phyloP scores from a whole-genome alignment of 108 stramenopile species.

The Skeletonema menzelii region DNA sequence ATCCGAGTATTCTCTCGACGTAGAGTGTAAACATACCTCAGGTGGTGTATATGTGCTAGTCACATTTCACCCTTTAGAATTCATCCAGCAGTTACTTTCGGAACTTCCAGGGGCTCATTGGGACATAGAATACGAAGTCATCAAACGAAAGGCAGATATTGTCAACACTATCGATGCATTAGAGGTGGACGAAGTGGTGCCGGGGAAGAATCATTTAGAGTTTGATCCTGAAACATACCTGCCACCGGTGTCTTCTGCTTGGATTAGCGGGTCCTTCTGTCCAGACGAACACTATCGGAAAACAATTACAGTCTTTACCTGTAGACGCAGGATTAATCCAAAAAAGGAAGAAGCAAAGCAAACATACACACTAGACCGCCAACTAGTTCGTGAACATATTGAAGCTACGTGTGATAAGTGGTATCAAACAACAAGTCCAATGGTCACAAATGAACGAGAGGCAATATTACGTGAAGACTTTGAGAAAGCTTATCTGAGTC shows the following conservation, averaged over 20 bases:
- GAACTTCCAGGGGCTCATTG: constrained; percentile 73
- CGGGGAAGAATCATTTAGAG: not conserved
- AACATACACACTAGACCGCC: constrained; percentile 36
- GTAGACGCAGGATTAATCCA: constrained; percentile 14
- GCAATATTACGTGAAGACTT: constrained; percentile 46
- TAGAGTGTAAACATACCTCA: not conserved
- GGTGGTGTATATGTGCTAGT: constrained; percentile 72
- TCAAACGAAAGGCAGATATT: constrained; percentile 65
- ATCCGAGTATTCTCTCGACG: not conserved
- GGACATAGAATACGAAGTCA: constrained; percentile 54
- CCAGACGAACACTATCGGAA: constrained; percentile 53
- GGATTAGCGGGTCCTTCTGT: constrained; percentile 47
- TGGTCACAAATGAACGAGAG: constrained; percentile 62
- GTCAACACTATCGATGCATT: not conserved
- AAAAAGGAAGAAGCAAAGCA: not conserved
- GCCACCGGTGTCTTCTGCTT: constrained; percentile 24
- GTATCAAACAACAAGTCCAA: constrained; percentile 66
- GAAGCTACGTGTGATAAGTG: constrained; percentile 62
- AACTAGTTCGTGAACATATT: constrained; percentile 56
- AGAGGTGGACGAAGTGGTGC: not conserved
- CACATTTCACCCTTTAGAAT: constrained; percentile 74
- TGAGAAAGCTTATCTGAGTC: not conserved
- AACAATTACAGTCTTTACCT: constrained; percentile 57
- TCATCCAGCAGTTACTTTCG: constrained; percentile 55
- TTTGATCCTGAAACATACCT: not conserved